Evolutionary conservation across 768 basidiomycete species (phyloP).

Genomic region (Rhodocollybia butyracea): DNA sequence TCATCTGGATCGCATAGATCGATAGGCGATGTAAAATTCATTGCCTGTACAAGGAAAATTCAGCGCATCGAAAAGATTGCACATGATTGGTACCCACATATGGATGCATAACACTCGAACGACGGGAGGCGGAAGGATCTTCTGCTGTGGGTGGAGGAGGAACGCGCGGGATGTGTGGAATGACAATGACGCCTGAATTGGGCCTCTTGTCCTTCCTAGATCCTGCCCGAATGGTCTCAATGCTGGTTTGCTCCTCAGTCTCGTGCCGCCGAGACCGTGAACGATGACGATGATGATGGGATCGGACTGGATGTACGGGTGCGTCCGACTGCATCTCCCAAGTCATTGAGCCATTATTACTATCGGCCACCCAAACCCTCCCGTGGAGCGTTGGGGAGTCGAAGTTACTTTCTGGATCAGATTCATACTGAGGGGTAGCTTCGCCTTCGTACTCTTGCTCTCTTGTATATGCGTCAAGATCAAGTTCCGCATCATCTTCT

Average conservation of each 20-base stretch:
- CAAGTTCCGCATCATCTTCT: background rate
- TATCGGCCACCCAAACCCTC: background rate
- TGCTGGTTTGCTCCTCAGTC: background rate
- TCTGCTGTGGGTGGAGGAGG: constrained; percentile 2
- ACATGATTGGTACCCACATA: constrained; percentile 12
- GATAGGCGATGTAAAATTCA: constrained; percentile 36
- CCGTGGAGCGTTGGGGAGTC: background rate
- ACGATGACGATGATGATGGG: background rate
- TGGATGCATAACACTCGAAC: constrained; percentile 8
- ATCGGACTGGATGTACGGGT: background rate
- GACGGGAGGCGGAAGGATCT: background rate
- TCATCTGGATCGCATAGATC: constrained; percentile 14
- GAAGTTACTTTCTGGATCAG: constrained; percentile 27
- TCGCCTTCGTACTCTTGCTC: constrained; percentile 22
- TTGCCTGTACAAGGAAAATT: constrained; percentile 22
- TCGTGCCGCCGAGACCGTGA: background rate
- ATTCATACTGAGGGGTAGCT: constrained; percentile 38
- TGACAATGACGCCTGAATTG: background rate
- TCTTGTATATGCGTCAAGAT: background rate
- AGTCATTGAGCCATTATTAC: background rate
- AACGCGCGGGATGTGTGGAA: background rate
- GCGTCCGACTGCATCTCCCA: constrained; percentile 5
- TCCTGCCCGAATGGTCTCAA: background rate
- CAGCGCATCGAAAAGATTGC: background rate
- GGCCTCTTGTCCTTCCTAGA: background rate